Evolutionary conservation across 2,329 filamentous ascomycete species (phyloP).

Genomic region (Anisogramma anomala): DNA sequence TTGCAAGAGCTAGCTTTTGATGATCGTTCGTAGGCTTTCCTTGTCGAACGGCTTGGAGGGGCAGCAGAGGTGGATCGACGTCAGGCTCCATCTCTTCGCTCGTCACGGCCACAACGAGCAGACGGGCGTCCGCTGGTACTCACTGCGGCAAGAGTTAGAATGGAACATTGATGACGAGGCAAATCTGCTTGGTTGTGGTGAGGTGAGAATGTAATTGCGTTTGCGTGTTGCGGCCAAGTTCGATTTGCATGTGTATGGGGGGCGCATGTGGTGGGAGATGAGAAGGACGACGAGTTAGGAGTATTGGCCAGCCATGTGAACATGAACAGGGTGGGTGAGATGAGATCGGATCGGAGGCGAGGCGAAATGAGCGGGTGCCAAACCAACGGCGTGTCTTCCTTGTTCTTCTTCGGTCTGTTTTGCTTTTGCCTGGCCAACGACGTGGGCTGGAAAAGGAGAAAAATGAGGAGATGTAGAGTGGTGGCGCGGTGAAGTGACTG

Average conservation of each 20-base stretch:
- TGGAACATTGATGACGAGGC: slow-evolving; percentile 1
- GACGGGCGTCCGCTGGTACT: slow-evolving; percentile 14
- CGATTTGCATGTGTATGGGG: neutral
- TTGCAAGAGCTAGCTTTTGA: neutral
- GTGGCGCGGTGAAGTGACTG: too few species aligned
- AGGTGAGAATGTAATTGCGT: neutral
- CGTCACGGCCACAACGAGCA: slow-evolving; percentile 13
- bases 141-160: slow-evolving; percentile 10
- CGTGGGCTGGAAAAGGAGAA: too few species aligned
- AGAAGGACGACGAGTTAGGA: too few species aligned
- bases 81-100: slow-evolving; percentile 15
- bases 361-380: too few species aligned
- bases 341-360: too few species aligned
- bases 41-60: slow-evolving; percentile 9
- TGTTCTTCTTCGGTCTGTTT: too few species aligned
- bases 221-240: slow-evolving; percentile 1
- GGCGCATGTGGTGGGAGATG: too few species aligned
- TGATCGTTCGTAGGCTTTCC: neutral
- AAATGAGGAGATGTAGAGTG: too few species aligned
- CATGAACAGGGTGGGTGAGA: too few species aligned
- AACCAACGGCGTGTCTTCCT: too few species aligned
- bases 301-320: too few species aligned
- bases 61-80: slow-evolving; percentile 11
- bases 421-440: too few species aligned
- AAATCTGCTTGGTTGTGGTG: neutral